Conservation (phyloP, 768 basidiomycete species). For the Crassisporium funariophilum region DNA sequence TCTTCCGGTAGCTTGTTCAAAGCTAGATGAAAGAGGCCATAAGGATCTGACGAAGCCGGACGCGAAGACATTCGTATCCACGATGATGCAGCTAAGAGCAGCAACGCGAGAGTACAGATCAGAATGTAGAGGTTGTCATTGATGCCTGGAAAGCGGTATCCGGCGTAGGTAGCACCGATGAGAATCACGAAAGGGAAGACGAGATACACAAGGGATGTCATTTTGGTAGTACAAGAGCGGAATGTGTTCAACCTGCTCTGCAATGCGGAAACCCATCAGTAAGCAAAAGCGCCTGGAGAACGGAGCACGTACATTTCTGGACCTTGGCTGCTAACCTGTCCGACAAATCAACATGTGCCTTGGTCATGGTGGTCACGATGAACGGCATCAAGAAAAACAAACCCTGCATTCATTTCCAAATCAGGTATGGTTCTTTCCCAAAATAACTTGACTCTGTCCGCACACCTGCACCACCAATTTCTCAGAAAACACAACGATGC, state of each 20-base stretch:
- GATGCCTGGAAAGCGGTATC: neutral
- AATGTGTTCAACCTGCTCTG: no score
- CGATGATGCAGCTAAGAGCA: constrained; percentile 3
- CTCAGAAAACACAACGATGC: constrained; percentile 27
- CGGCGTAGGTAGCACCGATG: neutral
- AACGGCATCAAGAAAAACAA: constrained; percentile 38
- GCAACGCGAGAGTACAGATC: constrained; percentile 1
- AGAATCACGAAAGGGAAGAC: neutral
- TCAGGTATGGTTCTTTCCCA: no score
- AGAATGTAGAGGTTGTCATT: constrained; percentile 1
- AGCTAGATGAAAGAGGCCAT: constrained; percentile 57
- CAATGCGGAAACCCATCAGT: no score
- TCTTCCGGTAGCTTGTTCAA: constrained; percentile 48
- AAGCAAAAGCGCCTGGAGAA: no score
- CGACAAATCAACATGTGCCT: constrained; percentile 28
- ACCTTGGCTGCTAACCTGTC: constrained; percentile 24
- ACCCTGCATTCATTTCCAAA: constrained; percentile 20
- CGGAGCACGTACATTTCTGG: constrained; percentile 8
- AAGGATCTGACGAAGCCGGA: constrained; percentile 46
- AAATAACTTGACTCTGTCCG: neutral
- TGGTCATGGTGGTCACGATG: constrained; percentile 30
- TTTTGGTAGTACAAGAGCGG: no score
- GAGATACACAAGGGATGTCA: neutral
- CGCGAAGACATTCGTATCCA: constrained; percentile 9
- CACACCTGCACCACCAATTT: constrained; percentile 30